A percentile compares a stretch with the other conserved stretches of the same genome.
These are phyloP conservation scores for Candida sonorensis DNA, from an alignment of 805 yeast species.

Conservation along the genomic window DNA sequence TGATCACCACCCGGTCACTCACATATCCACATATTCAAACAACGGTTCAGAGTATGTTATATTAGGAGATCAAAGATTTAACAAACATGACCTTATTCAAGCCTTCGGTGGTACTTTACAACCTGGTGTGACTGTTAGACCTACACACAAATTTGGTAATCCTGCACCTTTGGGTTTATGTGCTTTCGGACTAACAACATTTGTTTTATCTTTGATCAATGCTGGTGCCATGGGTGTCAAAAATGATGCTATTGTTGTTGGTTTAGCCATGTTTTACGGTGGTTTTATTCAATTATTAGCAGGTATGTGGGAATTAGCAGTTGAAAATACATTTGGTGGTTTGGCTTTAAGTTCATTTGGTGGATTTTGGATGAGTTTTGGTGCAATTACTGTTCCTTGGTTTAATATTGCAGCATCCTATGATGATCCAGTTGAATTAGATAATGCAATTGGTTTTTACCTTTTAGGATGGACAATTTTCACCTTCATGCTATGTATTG, in stretches of 20 bases:
- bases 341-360: slow-evolving; percentile 55
- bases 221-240: slow-evolving; percentile 62
- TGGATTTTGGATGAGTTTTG: slow-evolving; percentile 75
- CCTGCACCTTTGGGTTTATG: slow-evolving; percentile 73
- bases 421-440: slow-evolving; percentile 35
- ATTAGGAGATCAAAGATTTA: slow-evolving; percentile 66
- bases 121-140: slow-evolving; percentile 55
- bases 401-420: slow-evolving; percentile 51
- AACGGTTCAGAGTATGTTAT: slow-evolving; percentile 35
- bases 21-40: slow-evolving; percentile 3
- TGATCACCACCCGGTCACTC: background rate
- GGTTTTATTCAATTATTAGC: slow-evolving; percentile 66
- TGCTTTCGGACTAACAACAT: slow-evolving; percentile 66
- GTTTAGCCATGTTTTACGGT: slow-evolving; percentile 64
- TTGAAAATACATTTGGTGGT: slow-evolving; percentile 72
- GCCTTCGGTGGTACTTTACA: slow-evolving; percentile 83
- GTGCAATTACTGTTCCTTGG: slow-evolving; percentile 52
- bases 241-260: slow-evolving; percentile 54
- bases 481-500: slow-evolving; percentile 49
- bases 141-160: slow-evolving; percentile 59
- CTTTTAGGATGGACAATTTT: slow-evolving; percentile 59
- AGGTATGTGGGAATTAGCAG: slow-evolving; percentile 68
- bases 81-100: slow-evolving; percentile 46
- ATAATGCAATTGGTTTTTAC: slow-evolving; percentile 51
- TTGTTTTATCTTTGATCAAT: slow-evolving; percentile 58